Base-by-base conservation (phyloP, 352 stramenopile genomes). In the Pelagophyceae sp. region DNA sequence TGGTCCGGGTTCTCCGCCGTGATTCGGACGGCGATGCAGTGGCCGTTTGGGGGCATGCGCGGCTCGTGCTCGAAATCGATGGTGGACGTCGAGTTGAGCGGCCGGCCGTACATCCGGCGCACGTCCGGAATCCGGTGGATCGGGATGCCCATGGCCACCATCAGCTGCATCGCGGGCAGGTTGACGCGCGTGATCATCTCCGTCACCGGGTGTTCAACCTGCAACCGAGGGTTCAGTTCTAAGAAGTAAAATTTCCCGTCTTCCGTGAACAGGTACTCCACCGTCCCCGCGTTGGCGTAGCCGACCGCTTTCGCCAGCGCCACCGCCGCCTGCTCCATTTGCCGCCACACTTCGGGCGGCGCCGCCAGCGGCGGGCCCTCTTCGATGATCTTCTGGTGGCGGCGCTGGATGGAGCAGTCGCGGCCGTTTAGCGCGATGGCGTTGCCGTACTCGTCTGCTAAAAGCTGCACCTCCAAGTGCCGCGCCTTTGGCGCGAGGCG, bases 341-440 rank as follows among this genome's bases (percentile, higher is more conserved):
- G 75, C 70, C 91, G 88, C 95, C 95, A 99, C 27, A 99, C 91
- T 0, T 92, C 78, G 5, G 92, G 92, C 19, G 91, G 86, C 5
- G 96, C 96, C 0, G 97, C 91, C 58, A 98, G 89, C 0, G 96
- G 96, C 61, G 91, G 91, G 64, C 92, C 96, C 88, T 99, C 97
- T 87, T 99, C 96, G 76, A 99, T 97, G 75, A 98, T 98, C 88
- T 99, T 99, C 87, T 99, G 97, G 86, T 99, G 96, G 45, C 97
- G 90, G 79, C 96, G 88, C 86, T 99, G 96, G 31, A 99, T 95
- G 33, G 94, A 99, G 87, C 97, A 99, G 89, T 99, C 97, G 78
- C 97, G 92, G 23, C 96, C 96, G 83, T 96, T 98, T 27, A 99
- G 87, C 17, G 97, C 95, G 80, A 99, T 97, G 40, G 95, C 96